Percentiles rank a stretch among this genome's conserved stretches.
Conservation (phyloP, 768 basidiomycete genomes). For the Leccinum pellstonianum region DNA sequence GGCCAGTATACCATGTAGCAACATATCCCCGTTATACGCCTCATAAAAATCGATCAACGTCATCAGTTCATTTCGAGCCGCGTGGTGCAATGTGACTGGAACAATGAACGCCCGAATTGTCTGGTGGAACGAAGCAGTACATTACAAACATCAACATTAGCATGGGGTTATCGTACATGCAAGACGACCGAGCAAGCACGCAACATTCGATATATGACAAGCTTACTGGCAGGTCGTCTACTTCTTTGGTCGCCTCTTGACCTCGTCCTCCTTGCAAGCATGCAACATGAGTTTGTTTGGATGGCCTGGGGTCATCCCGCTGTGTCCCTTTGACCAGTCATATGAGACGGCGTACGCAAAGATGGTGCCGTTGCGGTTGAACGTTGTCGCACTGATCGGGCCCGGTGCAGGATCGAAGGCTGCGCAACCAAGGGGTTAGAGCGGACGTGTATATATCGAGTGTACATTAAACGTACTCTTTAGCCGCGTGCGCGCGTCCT, state of each 20-base stretch:
- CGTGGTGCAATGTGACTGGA: background rate
- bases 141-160: background rate
- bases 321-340: constrained; percentile 92
- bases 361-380: constrained; percentile 85
- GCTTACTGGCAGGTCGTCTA: constrained; percentile 13
- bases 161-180: constrained; percentile 12
- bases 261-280: constrained; percentile 84
- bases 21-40: background rate
- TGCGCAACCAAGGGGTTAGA: constrained; percentile 26
- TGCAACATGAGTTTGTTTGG: constrained; percentile 85
- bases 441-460: background rate
- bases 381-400: constrained; percentile 77
- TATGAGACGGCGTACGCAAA: constrained; percentile 93
- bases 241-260: constrained; percentile 57
- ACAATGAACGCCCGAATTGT: background rate
- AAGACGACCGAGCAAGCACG: constrained; percentile 5
- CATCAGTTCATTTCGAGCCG: background rate
- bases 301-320: constrained; percentile 67
- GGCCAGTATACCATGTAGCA: background rate
- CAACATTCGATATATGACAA: constrained; percentile 6
- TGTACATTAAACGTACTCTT: constrained; percentile 56
- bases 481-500: constrained; percentile 86
- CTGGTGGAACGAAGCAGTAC: background rate
- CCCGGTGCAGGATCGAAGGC: constrained; percentile 74
- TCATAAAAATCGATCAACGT: background rate